phyloP scores from a whole-genome alignment of 2,329 filamentous ascomycete genomes.

The Neurospora sp. region DNA sequence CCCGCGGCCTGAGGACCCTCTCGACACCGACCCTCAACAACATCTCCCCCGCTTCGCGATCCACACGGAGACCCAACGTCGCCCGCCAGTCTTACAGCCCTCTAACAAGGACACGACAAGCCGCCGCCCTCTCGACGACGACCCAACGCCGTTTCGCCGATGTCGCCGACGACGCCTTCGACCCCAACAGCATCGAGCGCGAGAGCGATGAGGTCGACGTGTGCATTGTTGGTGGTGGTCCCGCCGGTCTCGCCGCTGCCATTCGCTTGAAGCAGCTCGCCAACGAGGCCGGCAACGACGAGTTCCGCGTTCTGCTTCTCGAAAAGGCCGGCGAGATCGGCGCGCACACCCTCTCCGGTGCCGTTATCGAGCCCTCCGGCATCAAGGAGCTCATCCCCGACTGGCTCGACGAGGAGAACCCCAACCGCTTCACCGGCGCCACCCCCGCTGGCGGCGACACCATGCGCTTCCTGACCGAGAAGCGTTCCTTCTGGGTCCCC shows the following conservation, averaged over 20 bases:
- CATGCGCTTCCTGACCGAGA: constrained; percentile 92
- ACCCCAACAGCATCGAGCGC: constrained; percentile 62
- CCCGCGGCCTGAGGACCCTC: constrained; percentile 7
- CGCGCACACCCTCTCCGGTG: constrained; percentile 90
- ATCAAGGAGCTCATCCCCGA: constrained; percentile 86
- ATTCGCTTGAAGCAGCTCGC: constrained; percentile 94
- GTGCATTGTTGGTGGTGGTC: constrained; percentile 93
- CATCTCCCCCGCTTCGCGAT: neutral
- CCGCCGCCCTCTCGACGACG: constrained; percentile 14
- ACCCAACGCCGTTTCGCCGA: constrained; percentile 8
- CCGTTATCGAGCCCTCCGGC: constrained; percentile 82
- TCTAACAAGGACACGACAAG: neutral
- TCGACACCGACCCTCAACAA: constrained; percentile 8
- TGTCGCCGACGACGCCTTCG: constrained; percentile 40
- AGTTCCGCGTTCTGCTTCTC: constrained; percentile 83
- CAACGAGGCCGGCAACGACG: constrained; percentile 88
- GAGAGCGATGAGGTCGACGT: constrained; percentile 93
- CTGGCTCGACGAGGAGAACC: constrained; percentile 85
- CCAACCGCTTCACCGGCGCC: constrained; percentile 74
- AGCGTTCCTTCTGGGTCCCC: constrained; percentile 66
- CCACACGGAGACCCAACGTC: constrained; percentile 7
- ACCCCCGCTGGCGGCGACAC: constrained; percentile 76
- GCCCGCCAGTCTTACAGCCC: constrained; percentile 3
- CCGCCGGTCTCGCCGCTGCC: constrained; percentile 82
- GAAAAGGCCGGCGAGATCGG: constrained; percentile 95